A percentile compares a stretch with the other conserved stretches of the same genome.
Conservation (phyloP, 257 asterid species). For the Buddleja alternifolia region DNA sequence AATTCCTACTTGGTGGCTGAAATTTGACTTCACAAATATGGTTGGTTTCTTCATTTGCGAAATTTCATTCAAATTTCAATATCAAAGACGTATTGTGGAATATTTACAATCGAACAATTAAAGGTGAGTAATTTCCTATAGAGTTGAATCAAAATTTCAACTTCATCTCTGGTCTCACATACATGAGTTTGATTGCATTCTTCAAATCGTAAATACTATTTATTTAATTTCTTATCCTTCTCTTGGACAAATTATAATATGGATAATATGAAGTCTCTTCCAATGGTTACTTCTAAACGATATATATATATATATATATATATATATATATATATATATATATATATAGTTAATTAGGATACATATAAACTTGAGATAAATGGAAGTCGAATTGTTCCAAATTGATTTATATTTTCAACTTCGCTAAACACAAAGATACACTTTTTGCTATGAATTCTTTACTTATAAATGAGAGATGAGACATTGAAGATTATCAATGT, state of each 20-base stretch:
- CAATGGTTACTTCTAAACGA: background rate
- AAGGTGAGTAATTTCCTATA: background rate
- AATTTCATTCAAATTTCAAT: background rate
- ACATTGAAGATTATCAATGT: background rate
- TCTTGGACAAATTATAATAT: background rate
- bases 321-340: too few species aligned
- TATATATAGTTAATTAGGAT: too few species aligned
- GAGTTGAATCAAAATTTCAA: background rate
- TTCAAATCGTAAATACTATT: background rate
- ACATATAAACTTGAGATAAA: background rate
- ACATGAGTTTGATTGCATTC: background rate
- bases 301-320: too few species aligned
- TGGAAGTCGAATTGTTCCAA: background rate
- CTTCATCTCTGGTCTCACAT: too few species aligned
- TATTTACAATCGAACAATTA: background rate
- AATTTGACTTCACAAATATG: background rate
- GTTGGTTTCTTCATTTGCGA: background rate
- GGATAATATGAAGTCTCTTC: background rate
- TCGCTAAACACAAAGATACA: conserved; percentile 22
- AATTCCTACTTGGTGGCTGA: background rate
- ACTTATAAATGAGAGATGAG: background rate
- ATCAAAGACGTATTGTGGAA: background rate
- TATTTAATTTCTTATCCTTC: background rate
- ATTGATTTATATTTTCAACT: background rate
- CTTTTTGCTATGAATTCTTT: conserved; percentile 6